A percentile compares a stretch with the other conserved stretches of the same genome.
Conservation (phyloP, 148 eudicot genomes). For the Rheum nobile region DNA sequence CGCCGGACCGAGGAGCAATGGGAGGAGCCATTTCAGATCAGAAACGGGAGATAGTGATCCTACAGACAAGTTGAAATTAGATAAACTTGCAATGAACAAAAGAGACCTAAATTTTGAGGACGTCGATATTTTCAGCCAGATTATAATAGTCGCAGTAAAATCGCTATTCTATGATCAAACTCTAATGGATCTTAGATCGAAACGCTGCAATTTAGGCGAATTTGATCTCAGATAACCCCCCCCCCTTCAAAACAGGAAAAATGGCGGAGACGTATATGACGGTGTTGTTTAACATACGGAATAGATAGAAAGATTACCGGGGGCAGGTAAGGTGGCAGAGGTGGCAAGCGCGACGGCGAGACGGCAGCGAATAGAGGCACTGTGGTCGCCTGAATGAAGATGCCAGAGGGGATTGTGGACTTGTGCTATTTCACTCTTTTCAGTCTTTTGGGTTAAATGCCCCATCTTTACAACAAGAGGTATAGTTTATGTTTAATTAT, state of each 20-base stretch:
- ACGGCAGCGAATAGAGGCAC: not conserved
- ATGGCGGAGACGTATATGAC: not conserved
- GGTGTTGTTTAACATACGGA: not conserved
- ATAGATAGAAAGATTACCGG: not conserved
- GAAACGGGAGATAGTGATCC: not conserved
- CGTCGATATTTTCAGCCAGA: not conserved
- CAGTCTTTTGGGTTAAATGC: not conserved
- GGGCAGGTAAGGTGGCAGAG: not conserved
- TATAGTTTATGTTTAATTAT: no score
- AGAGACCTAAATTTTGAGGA: not conserved
- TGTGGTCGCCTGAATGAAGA: not conserved
- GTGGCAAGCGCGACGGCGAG: not conserved
- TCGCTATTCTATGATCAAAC: not conserved
- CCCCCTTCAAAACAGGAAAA: not conserved
- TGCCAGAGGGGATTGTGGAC: not conserved
- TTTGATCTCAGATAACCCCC: not conserved
- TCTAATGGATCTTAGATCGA: not conserved
- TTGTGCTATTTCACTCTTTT: not conserved
- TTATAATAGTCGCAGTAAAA: no score
- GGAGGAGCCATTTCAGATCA: constrained; percentile 22
- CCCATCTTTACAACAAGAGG: not conserved
- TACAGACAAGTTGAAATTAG: not conserved
- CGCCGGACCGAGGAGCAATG: constrained; percentile 34
- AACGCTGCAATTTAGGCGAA: not conserved
- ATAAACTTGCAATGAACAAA: not conserved